Base-by-base conservation (phyloP, 2,329 filamentous ascomycete genomes). In the Albophoma yamanashiensis region DNA sequence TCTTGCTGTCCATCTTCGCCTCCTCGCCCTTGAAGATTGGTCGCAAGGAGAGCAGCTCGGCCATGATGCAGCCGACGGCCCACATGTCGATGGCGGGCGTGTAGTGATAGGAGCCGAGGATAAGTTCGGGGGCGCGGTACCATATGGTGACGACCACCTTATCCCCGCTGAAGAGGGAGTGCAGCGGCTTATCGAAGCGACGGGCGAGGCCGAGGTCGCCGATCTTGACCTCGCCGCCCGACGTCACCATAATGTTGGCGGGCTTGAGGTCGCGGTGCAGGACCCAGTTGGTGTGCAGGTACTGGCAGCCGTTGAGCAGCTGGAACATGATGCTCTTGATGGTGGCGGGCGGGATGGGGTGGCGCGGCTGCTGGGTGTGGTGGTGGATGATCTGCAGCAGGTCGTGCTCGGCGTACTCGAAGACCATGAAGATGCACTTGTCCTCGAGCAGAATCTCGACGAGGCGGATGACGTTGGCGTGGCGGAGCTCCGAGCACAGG, bases 341-440 rank as follows among this genome's bases (percentile, higher is more conserved):
- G 61, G 91, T 96, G 31, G 86, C 80, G 0, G 93, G 89, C 1
- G 93, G 92, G 61, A 99, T 97, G 7, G 91, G 88, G 66, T 94
- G 90, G 34, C 92, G 83, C 36, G 91, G 87, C 61, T 92, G 89
- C 72, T 96, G 89, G 1, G 90, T 96, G 74, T 99, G 94, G 71
- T 97, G 92, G 72, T 99, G 94, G 66, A 99, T 97, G 71, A 99
- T 97, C 73, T 99, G 94, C 5, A 99, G 80, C 43, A 99, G 78
- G 74, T 99, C 94, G 73, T 99, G 94, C 75, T 99, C 94, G 66
- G 94, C 94, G 73, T 96, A 99, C 74, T 97, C 94, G 67, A 99
- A 97, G 2, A 99, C 92, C 89, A 99, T 99, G 76, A 92, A 99
- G 72, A 99, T 97, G 77, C 92, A 97, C 78, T 97, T 97, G 74